Percentiles rank a stretch among this genome's conserved stretches.
Conservation (phyloP, 331 rosid species). For the Saraca asoca region DNA sequence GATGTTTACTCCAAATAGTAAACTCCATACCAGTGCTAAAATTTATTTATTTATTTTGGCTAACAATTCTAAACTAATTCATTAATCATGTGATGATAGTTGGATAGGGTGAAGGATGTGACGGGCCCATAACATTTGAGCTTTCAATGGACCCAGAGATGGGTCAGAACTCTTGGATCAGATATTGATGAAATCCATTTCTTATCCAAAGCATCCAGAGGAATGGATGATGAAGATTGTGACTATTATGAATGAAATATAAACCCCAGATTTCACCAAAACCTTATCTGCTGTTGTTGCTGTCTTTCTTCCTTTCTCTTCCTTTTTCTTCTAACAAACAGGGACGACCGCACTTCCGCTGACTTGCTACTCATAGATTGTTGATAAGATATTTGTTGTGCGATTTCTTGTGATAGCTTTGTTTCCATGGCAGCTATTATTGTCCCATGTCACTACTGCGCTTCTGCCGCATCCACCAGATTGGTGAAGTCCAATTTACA, state of each 20-base stretch:
- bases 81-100: too few relatives aligned
- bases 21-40: too few relatives aligned
- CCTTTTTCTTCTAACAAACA: conserved; percentile 27
- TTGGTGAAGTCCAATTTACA: conserved; percentile 40
- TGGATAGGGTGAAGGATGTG: too few relatives aligned
- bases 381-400: conserved; percentile 29
- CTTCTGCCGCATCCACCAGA: conserved; percentile 44
- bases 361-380: not conserved
- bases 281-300: too few relatives aligned
- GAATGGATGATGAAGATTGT: conserved; percentile 35
- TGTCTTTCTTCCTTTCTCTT: too few relatives aligned
- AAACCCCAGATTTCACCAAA: conserved; percentile 38
- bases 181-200: too few relatives aligned
- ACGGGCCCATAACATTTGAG: too few relatives aligned
- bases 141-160: too few relatives aligned
- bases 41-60: too few relatives aligned
- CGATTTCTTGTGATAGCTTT: not conserved
- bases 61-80: too few relatives aligned
- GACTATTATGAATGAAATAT: conserved; percentile 23
- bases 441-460: conserved; percentile 57
- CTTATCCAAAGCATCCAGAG: conserved; percentile 55
- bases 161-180: too few relatives aligned
- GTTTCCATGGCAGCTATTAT: conserved; percentile 71
- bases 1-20: too few relatives aligned
- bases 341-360: not conserved